These are phyloP conservation scores for Pelargonium nanum DNA, from an alignment of 345 rosid species.

Conservation along the genomic window DNA sequence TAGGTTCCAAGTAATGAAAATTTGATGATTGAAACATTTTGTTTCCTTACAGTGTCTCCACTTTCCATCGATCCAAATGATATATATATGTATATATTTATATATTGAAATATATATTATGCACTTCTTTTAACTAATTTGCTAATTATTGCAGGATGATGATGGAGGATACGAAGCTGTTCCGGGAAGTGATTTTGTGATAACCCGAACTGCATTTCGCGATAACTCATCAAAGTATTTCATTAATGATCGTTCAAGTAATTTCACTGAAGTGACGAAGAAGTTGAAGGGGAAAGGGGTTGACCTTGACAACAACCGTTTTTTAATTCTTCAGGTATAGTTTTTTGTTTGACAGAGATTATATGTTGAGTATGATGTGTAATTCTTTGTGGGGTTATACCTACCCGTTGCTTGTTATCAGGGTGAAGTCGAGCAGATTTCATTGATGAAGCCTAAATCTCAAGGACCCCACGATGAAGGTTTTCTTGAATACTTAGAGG, in stretches of 20 bases:
- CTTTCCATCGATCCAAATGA: background rate
- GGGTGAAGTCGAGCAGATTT: slow-evolving; percentile 99
- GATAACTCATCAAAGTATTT: slow-evolving; percentile 94
- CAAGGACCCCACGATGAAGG: slow-evolving; percentile 99
- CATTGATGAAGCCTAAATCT: slow-evolving; percentile 94
- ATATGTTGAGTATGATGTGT: slow-evolving; percentile 1
- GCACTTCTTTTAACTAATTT: background rate
- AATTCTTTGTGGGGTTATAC: slow-evolving; percentile 1
- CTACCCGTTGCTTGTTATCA: slow-evolving; percentile 23
- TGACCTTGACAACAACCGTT: slow-evolving; percentile 96
- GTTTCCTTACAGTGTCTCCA: background rate
- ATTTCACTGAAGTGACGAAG: slow-evolving; percentile 91
- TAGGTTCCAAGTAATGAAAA: background rate
- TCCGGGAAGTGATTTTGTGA: slow-evolving; percentile 83
- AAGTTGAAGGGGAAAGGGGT: slow-evolving; percentile 88
- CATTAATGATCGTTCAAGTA: slow-evolving; percentile 67
- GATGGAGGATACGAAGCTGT: slow-evolving; percentile 80
- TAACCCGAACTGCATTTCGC: slow-evolving; percentile 80
- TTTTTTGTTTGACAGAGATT: background rate
- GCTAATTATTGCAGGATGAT: slow-evolving; percentile 45
- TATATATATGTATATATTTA: background rate
- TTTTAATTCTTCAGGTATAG: slow-evolving; percentile 89
- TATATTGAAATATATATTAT: background rate
- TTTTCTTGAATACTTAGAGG: slow-evolving; percentile 92
- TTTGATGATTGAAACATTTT: background rate